Conservation (phyloP, 345 rosid genomes). For the Excoecaria cochinchinensis region DNA sequence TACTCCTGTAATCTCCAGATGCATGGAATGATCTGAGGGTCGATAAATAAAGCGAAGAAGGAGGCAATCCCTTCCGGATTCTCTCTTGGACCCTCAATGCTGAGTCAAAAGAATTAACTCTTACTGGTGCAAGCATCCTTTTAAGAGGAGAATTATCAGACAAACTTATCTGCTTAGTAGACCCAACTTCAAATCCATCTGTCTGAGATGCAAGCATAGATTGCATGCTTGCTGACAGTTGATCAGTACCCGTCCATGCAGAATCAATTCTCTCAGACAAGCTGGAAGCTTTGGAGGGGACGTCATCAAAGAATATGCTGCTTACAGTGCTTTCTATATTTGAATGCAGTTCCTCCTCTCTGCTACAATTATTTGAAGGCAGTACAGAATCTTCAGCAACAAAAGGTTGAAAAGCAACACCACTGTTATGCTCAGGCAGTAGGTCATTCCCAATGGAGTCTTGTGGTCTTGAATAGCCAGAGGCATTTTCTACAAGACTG, state of each 20-base stretch:
- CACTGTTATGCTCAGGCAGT: slow-evolving; percentile 29
- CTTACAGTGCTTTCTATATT: slow-evolving; percentile 38
- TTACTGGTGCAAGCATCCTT: slow-evolving; percentile 52
- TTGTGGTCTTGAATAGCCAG: slow-evolving; percentile 29
- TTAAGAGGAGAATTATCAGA: slow-evolving; percentile 38
- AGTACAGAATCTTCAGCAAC: slow-evolving; percentile 28
- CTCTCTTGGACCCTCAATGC: slow-evolving; percentile 69
- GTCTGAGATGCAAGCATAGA: slow-evolving; percentile 27
- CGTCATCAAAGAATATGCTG: slow-evolving; percentile 22
- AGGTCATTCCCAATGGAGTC: slow-evolving; percentile 31
- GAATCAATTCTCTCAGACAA: slow-evolving; percentile 94
- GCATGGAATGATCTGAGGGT: slow-evolving; percentile 77
- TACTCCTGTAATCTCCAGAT: slow-evolving; percentile 72
- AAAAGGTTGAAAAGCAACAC: slow-evolving; percentile 20
- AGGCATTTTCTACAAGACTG: slow-evolving; percentile 23
- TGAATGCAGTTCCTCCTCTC: slow-evolving; percentile 39
- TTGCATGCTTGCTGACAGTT: slow-evolving; percentile 33
- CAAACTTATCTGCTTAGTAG: slow-evolving; percentile 27
- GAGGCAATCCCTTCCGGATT: slow-evolving; percentile 52
- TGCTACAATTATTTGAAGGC: slow-evolving; percentile 27
- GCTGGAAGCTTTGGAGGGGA: slow-evolving; percentile 48
- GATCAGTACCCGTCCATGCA: slow-evolving; percentile 94
- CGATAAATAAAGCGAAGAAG: slow-evolving; percentile 62
- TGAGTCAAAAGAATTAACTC: slow-evolving; percentile 88
- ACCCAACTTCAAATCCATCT: slow-evolving; percentile 38